phyloP scores from a whole-genome alignment of 352 stramenopile species.

The Phytophthora citrophthora region DNA sequence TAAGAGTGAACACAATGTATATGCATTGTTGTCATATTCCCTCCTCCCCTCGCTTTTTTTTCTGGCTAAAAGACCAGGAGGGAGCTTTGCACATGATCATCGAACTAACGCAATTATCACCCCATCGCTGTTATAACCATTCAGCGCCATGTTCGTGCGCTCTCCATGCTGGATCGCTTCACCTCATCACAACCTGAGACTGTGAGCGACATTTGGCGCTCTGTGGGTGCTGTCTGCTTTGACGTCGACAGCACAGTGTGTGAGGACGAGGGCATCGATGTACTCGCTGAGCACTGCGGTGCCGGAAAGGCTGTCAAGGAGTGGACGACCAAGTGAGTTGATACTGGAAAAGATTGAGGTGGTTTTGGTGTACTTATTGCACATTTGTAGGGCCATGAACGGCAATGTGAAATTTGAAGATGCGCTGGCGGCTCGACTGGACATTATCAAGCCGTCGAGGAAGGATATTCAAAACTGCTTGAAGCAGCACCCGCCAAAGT shows the following conservation, averaged over 20 bases:
- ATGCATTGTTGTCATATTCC: not conserved
- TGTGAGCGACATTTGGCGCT: constrained; percentile 67
- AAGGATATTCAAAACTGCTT: constrained; percentile 92
- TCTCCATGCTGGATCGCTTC: constrained; percentile 35
- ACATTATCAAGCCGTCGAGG: constrained; percentile 95
- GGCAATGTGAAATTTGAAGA: constrained; percentile 98
- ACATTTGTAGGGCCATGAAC: constrained; percentile 94
- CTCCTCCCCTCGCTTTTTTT: not conserved
- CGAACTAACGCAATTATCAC: constrained; percentile 14
- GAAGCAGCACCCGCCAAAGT: constrained; percentile 86
- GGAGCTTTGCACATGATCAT: not conserved
- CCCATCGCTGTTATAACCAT: constrained; percentile 7
- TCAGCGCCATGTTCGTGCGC: constrained; percentile 20
- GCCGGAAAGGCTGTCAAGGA: constrained; percentile 94
- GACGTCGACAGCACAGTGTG: constrained; percentile 99
- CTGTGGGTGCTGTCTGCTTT: constrained; percentile 80
- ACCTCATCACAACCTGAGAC: constrained; percentile 30
- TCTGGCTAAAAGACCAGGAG: not conserved
- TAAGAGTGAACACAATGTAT: constrained; percentile 11
- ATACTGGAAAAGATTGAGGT: constrained; percentile 2
- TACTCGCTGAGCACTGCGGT: constrained; percentile 96
- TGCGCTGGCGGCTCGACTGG: constrained; percentile 93
- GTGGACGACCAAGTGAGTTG: constrained; percentile 91
- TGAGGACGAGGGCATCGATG: constrained; percentile 98
- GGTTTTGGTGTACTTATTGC: not conserved